Conservation (phyloP, 176 grass and related monocot species). For the Phoenix dactylifera region DNA sequence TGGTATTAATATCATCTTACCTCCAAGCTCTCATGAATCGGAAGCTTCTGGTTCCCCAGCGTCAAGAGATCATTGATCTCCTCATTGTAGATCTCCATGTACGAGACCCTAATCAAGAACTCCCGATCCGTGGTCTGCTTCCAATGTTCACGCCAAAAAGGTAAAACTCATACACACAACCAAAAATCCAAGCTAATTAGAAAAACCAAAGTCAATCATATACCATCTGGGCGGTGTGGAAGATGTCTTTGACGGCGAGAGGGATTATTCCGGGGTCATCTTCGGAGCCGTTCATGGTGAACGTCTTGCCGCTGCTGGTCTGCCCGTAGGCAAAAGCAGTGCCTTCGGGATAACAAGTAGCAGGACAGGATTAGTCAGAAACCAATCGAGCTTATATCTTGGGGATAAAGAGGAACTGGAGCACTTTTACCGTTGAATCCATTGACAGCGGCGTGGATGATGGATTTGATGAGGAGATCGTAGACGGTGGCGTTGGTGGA, state of each 20-base stretch:
- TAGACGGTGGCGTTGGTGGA: conserved; percentile 58
- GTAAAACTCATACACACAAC: too few relatives aligned
- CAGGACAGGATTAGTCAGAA: too few relatives aligned
- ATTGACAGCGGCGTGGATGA: conserved; percentile 56
- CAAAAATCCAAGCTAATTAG: too few relatives aligned
- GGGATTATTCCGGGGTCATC: conserved; percentile 70
- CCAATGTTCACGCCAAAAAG: neutral
- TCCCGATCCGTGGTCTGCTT: conserved; percentile 47
- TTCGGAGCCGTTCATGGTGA: conserved; percentile 75
- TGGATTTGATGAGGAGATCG: conserved; percentile 42
- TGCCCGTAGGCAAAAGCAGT: conserved; percentile 96
- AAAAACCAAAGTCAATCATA: neutral
- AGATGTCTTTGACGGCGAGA: conserved; percentile 63
- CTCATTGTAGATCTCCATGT: conserved; percentile 99
- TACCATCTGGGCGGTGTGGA: conserved; percentile 55
- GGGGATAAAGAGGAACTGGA: neutral
- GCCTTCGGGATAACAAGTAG: conserved; percentile 7
- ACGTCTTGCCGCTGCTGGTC: conserved; percentile 95
- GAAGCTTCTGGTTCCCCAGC: conserved; percentile 53
- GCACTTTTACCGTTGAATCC: conserved; percentile 68
- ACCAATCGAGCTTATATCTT: too few relatives aligned
- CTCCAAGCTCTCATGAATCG: conserved; percentile 78
- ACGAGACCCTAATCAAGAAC: conserved; percentile 88
- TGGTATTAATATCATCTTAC: conserved; percentile 17
- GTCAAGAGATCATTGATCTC: conserved; percentile 83